Conservation (phyloP, 1,139 yeast species). For the Zygoascus meyerae region DNA sequence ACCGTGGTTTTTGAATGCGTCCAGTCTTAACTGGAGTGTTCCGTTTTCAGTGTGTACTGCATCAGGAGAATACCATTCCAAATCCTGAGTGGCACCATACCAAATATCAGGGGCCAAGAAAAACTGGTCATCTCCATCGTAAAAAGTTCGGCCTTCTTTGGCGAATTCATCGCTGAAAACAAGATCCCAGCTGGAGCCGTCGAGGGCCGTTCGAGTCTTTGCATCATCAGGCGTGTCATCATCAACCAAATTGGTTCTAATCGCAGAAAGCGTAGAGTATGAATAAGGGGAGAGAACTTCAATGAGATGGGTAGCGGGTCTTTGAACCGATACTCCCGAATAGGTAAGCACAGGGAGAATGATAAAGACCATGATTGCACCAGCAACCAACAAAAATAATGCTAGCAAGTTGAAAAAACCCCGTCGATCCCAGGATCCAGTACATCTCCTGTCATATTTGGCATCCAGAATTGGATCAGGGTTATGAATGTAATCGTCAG, state of each 20-base stretch:
- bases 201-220: conserved; percentile 39
- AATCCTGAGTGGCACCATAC: conserved; percentile 74
- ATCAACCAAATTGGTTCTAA: conserved; percentile 60
- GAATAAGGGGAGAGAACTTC: conserved; percentile 51
- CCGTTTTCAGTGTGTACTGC: conserved; percentile 68
- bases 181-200: conserved; percentile 61
- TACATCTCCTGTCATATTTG: conserved; percentile 55
- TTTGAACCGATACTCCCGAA: conserved; percentile 49
- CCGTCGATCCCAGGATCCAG: conserved; percentile 43
- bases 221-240: conserved; percentile 71
- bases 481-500: conserved; percentile 86
- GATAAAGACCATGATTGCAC: conserved; percentile 59
- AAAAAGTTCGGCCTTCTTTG: conserved; percentile 76
- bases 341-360: conserved; percentile 70
- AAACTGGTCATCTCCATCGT: conserved; percentile 78
- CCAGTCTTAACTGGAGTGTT: conserved; percentile 58
- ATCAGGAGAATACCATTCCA: conserved; percentile 88
- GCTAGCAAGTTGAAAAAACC: conserved; percentile 44
- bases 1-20: conserved; percentile 65
- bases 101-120: conserved; percentile 72
- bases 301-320: conserved; percentile 16
- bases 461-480: conserved; percentile 92
- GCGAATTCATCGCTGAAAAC: conserved; percentile 83
- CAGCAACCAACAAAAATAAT: conserved; percentile 49
- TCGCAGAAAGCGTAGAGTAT: conserved; percentile 56